A percentile compares a stretch with the other conserved stretches of the same genome.
Evolutionary conservation across 805 yeast species (phyloP).

Genomic region (Wickerhamomyces ciferrii): DNA sequence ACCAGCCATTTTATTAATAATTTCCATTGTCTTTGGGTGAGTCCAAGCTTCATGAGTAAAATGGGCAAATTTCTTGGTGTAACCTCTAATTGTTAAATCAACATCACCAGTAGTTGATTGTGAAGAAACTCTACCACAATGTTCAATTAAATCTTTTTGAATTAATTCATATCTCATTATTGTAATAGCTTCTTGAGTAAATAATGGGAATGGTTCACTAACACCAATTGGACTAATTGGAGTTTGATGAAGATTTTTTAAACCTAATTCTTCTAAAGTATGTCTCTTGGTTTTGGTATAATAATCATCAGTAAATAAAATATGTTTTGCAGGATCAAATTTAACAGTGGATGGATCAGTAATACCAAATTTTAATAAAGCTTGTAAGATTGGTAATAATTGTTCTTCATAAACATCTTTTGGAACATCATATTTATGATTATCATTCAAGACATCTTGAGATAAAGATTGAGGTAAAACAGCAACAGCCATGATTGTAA

Average conservation of each 20-base stretch:
- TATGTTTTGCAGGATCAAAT: constrained; percentile 34
- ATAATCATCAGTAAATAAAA: constrained; percentile 32
- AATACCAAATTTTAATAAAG: constrained; percentile 15
- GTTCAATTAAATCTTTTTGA: constrained; percentile 37
- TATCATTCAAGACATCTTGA: constrained; percentile 13
- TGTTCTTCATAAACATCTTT: constrained; percentile 8
- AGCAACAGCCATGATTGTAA: neutral
- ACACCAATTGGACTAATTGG: constrained; percentile 55
- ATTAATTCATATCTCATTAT: constrained; percentile 55
- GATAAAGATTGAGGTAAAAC: constrained; percentile 1
- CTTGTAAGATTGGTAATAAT: constrained; percentile 4
- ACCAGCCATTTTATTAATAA: constrained; percentile 50
- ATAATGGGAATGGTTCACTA: constrained; percentile 54
- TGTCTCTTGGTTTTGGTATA: constrained; percentile 30
- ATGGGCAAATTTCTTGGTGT: constrained; percentile 39
- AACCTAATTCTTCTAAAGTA: constrained; percentile 46
- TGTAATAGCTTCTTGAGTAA: constrained; percentile 53
- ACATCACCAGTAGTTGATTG: constrained; percentile 41
- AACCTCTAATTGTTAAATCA: constrained; percentile 48
- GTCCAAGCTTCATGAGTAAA: constrained; percentile 55
- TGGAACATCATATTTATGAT: constrained; percentile 12
- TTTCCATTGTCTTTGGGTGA: constrained; percentile 49
- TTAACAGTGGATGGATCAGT: constrained; percentile 16
- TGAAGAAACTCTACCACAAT: constrained; percentile 37
- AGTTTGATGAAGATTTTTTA: constrained; percentile 27